phyloP scores from a whole-genome alignment of 768 basidiomycete species.

The Kwoniella botswanensis region DNA sequence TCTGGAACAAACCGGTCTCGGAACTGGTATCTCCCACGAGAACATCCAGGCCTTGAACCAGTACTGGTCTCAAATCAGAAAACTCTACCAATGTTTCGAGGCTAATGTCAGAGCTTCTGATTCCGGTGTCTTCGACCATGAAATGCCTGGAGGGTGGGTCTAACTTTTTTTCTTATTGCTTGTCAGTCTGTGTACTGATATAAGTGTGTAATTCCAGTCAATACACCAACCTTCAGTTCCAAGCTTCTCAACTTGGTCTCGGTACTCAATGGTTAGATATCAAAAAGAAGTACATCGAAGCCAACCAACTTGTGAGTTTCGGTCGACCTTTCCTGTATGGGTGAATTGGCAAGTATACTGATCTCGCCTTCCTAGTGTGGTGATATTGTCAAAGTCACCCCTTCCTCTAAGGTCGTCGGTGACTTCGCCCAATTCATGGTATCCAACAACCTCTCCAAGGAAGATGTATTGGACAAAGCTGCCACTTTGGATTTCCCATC shows the following conservation, averaged over 20 bases:
- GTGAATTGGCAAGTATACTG: not conserved
- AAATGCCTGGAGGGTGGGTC: constrained; percentile 87
- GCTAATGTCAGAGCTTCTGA: constrained; percentile 97
- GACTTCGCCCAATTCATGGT: constrained; percentile 99
- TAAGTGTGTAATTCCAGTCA: constrained; percentile 22
- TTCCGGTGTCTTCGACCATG: constrained; percentile 97
- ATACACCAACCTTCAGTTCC: constrained; percentile 75
- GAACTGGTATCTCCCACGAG: constrained; percentile 94
- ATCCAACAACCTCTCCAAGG: constrained; percentile 83
- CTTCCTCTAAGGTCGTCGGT: constrained; percentile 97
- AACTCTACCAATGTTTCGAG: constrained; percentile 95
- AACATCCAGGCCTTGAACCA: constrained; percentile 96
- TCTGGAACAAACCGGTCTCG: constrained; percentile 88
- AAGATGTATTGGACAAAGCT: constrained; percentile 83
- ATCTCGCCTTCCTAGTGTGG: constrained; percentile 69
- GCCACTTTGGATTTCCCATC: constrained; percentile 96
- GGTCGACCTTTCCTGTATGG: not conserved
- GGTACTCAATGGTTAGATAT: constrained; percentile 96
- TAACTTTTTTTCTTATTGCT: constrained; percentile 59
- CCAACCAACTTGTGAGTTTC: constrained; percentile 80
- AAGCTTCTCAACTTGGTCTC: constrained; percentile 94
- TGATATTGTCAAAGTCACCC: constrained; percentile 98
- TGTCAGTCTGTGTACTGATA: constrained; percentile 2
- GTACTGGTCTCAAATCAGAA: constrained; percentile 97
- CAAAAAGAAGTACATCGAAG: constrained; percentile 98